Conservation (phyloP, 2,329 filamentous ascomycete species). For the Arthrinium puccinioides region DNA sequence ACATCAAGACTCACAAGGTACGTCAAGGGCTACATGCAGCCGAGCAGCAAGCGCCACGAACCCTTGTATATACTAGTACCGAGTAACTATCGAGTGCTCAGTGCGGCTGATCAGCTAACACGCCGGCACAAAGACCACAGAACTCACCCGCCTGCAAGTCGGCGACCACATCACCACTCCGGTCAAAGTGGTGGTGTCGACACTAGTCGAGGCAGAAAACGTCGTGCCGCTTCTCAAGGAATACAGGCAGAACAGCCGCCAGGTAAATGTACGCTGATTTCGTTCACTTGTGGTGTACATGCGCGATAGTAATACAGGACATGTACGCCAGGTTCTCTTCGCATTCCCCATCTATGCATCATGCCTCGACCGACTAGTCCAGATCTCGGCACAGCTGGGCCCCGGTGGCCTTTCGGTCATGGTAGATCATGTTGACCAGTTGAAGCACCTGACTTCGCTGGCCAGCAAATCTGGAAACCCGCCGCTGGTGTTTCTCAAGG, state of each 20-base stretch:
- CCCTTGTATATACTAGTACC: too few relatives aligned
- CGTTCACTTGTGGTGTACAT: too few relatives aligned
- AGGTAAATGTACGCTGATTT: constrained; percentile 43
- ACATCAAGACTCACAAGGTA: constrained; percentile 82
- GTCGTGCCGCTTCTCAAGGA: constrained; percentile 53
- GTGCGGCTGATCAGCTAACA: constrained; percentile 2
- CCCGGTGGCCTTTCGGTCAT: constrained; percentile 53
- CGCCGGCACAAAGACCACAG: constrained; percentile 45
- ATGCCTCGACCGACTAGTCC: constrained; percentile 50
- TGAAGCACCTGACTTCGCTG: constrained; percentile 38
- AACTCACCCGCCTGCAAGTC: constrained; percentile 64
- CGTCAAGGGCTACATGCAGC: too few relatives aligned
- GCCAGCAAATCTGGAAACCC: constrained; percentile 33
- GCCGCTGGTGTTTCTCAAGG: constrained; percentile 60
- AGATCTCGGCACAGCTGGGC: constrained; percentile 48
- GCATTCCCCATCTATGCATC: constrained; percentile 62
- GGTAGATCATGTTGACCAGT: constrained; percentile 60
- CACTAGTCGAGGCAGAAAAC: constrained; percentile 65
- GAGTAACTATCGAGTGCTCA: too few relatives aligned
- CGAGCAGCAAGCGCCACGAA: too few relatives aligned
- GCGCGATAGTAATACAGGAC: too few relatives aligned
- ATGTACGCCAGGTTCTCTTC: constrained; percentile 66
- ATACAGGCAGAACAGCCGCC: constrained; percentile 44
- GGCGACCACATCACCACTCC: constrained; percentile 40
- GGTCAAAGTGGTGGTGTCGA: constrained; percentile 64